Evolutionary conservation across 179 eudicot species (phyloP).

Genomic region (Gypsophila paniculata): DNA sequence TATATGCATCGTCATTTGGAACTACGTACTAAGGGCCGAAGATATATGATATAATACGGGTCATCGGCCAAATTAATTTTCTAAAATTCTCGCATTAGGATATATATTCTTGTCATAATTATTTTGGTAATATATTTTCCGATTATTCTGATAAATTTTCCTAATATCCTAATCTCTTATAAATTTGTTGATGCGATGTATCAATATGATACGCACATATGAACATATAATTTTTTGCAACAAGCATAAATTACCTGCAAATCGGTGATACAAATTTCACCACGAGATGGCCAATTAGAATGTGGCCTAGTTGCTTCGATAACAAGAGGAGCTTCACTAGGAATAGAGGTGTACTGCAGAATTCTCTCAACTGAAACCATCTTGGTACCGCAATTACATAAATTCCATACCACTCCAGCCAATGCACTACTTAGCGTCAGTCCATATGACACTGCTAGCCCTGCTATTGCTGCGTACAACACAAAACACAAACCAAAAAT

Average conservation of each 20-base stretch:
- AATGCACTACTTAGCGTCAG: conserved; percentile 6
- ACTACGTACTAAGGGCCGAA: no score
- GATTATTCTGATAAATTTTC: no score
- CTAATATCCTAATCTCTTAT: no score
- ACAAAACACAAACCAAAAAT: background rate
- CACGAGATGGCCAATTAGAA: conserved; percentile 16
- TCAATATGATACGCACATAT: no score
- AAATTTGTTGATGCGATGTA: no score
- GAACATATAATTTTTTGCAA: no score
- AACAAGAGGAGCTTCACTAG: conserved; percentile 20
- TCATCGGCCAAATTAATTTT: no score
- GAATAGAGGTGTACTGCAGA: conserved; percentile 21
- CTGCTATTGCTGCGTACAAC: conserved; percentile 22
- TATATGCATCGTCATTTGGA: no score
- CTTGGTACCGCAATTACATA: conserved; percentile 3
- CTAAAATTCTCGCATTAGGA: no score
- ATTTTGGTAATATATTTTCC: no score
- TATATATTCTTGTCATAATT: no score
- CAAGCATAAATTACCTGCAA: conserved; percentile 17
- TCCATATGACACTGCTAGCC: conserved; percentile 27
- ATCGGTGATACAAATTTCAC: conserved; percentile 9
- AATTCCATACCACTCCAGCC: conserved; percentile 7
- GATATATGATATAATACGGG: no score
- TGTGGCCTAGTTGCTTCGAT: conserved; percentile 17
- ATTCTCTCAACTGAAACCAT: conserved; percentile 28